phyloP scores from a whole-genome alignment of 139 green algal genomes.

The Axilococcus clingmanii region DNA sequence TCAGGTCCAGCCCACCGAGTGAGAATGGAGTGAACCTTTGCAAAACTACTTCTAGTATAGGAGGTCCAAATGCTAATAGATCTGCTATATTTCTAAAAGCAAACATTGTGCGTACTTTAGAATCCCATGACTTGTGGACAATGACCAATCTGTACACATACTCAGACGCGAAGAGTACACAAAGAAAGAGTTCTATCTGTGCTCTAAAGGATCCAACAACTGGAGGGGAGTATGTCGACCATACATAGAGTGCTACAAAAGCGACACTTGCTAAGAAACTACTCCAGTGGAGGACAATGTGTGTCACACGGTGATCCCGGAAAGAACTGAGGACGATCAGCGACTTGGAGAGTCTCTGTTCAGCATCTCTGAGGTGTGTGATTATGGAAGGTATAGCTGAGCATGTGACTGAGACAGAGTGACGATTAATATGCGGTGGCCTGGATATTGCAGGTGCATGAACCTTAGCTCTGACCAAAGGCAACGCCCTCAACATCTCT shows the following conservation, averaged over 20 bases:
- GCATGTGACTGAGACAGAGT: too few species aligned
- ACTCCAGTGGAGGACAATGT: conserved; percentile 8
- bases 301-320: too few species aligned
- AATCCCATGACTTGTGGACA: conserved; percentile 10
- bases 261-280: conserved; percentile 45
- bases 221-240: conserved; percentile 51
- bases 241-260: conserved; percentile 72
- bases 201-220: conserved; percentile 31
- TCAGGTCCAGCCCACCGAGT: conserved; percentile 40
- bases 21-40: conserved; percentile 13
- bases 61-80: conserved; percentile 58
- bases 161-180: conserved; percentile 49
- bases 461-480: too few species aligned
- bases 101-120: conserved; percentile 28
- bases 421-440: too few species aligned
- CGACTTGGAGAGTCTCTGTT: too few species aligned
- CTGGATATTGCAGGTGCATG: too few species aligned
- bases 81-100: conserved; percentile 46
- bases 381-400: too few species aligned
- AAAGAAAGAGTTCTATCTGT: conserved; percentile 46
- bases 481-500: too few species aligned
- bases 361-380: too few species aligned
- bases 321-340: too few species aligned
- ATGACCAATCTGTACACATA: conserved; percentile 44
- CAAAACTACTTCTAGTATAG: conserved; percentile 43